Evolutionary conservation across 2,329 filamentous ascomycete species (phyloP).

Genomic region (Claviceps maximensis): DNA sequence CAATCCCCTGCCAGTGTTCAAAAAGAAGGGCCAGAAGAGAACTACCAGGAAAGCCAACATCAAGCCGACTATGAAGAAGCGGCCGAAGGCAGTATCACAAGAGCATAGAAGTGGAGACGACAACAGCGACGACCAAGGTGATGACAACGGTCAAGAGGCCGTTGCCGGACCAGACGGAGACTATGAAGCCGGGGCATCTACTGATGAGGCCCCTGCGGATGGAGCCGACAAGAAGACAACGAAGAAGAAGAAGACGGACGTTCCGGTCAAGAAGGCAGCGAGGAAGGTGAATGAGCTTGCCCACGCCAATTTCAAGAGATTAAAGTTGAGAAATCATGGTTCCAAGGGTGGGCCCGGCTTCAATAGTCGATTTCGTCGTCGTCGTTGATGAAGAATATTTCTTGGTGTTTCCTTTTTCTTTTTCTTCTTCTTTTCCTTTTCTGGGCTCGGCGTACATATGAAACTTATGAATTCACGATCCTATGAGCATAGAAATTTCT

Average conservation of each 20-base stretch:
- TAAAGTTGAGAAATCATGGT: conserved; percentile 50
- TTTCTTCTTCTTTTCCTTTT: not conserved
- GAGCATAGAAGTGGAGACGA: conserved; percentile 16
- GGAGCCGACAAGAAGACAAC: conserved; percentile 16
- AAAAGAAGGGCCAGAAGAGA: conserved; percentile 75
- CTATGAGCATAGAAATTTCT: not conserved
- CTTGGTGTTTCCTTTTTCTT: not conserved
- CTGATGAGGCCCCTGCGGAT: conserved; percentile 9
- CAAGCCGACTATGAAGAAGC: conserved; percentile 36
- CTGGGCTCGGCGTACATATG: not conserved
- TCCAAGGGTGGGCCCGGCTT: conserved; percentile 47
- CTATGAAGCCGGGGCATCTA: conserved; percentile 5
- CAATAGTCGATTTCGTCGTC: conserved; percentile 45
- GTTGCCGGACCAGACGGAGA: conserved; percentile 10
- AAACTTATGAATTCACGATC: not conserved
- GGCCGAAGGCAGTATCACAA: conserved; percentile 23
- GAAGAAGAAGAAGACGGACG: conserved; percentile 22
- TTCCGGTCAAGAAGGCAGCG: conserved; percentile 35
- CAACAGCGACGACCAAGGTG: conserved; percentile 21
- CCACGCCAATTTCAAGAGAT: conserved; percentile 51
- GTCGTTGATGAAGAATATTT: conserved; percentile 14
- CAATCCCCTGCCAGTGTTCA: conserved; percentile 50
- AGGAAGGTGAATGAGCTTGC: conserved; percentile 52
- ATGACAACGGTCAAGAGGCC: conserved; percentile 14
- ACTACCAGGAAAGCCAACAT: conserved; percentile 60